phyloP scores from a whole-genome alignment of 2,329 filamentous ascomycete genomes.

The Ophiostoma pallidulum region DNA sequence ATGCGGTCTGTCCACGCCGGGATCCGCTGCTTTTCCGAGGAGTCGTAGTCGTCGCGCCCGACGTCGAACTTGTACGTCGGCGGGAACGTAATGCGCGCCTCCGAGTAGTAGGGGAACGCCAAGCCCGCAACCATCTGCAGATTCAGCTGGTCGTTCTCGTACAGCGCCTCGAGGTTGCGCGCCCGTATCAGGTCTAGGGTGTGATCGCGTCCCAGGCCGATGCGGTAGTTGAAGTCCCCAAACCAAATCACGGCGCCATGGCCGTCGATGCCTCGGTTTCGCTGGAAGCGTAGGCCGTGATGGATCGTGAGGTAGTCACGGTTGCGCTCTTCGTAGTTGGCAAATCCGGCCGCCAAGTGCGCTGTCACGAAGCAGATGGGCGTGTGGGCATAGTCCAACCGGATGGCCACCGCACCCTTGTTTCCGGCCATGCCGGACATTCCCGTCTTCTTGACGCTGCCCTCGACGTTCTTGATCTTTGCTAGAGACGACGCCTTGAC shows the following conservation, averaged over 20 bases:
- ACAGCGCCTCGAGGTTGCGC: conserved; percentile 66
- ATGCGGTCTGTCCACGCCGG: conserved; percentile 97
- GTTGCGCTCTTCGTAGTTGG: conserved; percentile 94
- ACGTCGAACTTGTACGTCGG: conserved; percentile 96
- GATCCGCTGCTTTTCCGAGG: conserved; percentile 89
- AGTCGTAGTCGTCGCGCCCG: conserved; percentile 81
- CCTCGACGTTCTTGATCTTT: conserved; percentile 93
- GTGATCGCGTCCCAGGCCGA: conserved; percentile 71
- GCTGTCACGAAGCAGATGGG: conserved; percentile 93
- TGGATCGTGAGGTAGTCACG: conserved; percentile 86
- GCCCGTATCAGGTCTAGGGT: conserved; percentile 65
- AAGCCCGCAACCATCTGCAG: conserved; percentile 91
- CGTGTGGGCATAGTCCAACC: conserved; percentile 89
- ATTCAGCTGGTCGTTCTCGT: conserved; percentile 93
- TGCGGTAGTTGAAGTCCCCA: conserved; percentile 97
- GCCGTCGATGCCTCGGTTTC: conserved; percentile 82
- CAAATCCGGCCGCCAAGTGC: conserved; percentile 89
- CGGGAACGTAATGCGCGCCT: conserved; percentile 76
- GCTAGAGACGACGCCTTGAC: conserved; percentile 68
- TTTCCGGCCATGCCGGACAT: conserved; percentile 97
- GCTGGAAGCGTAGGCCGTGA: conserved; percentile 78
- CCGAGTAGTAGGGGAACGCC: conserved; percentile 85
- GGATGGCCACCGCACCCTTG: conserved; percentile 93
- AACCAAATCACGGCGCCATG: conserved; percentile 88
- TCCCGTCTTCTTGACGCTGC: conserved; percentile 85